Evolutionary conservation across 2,329 filamentous ascomycete genomes (phyloP).

Genomic region (Trichophyton schoenleinii): DNA sequence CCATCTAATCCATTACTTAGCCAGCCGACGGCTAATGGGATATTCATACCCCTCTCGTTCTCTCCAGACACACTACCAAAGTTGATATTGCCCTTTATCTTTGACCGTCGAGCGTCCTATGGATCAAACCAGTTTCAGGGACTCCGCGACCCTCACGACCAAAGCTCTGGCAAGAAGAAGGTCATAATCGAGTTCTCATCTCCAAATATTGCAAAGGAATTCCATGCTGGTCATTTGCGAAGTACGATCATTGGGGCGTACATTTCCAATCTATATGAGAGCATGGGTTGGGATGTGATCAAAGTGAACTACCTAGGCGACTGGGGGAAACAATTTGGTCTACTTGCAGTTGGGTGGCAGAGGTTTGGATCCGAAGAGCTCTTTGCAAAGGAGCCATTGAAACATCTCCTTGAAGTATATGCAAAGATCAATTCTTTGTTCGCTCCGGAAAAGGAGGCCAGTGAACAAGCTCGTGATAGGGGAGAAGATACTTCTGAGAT

Average conservation of each 20-base stretch:
- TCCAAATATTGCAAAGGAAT: conserved; percentile 76
- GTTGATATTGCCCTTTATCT: conserved; percentile 57
- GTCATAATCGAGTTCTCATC: conserved; percentile 72
- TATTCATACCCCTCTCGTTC: conserved; percentile 71
- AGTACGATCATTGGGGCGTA: conserved; percentile 68
- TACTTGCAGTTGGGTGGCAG: conserved; percentile 61
- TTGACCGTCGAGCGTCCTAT: conserved; percentile 47
- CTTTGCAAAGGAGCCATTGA: conserved; percentile 60
- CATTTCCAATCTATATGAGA: conserved; percentile 55
- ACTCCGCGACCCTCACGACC: conserved; percentile 43
- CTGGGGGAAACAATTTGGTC: conserved; percentile 49
- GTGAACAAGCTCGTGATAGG: conserved; percentile 41
- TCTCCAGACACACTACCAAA: conserved; percentile 53
- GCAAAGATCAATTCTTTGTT: conserved; percentile 58
- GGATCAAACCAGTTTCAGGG: conserved; percentile 52
- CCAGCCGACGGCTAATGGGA: conserved; percentile 53
- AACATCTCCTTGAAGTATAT: conserved; percentile 71
- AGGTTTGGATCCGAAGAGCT: conserved; percentile 62
- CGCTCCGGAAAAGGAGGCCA: conserved; percentile 51
- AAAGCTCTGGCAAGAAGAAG: conserved; percentile 48
- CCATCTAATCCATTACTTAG: conserved; percentile 62
- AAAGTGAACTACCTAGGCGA: conserved; percentile 67
- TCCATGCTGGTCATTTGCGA: conserved; percentile 61
- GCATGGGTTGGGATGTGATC: conserved; percentile 57
- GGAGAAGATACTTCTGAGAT: conserved; percentile 28